Evolutionary conservation across 352 stramenopile genomes (phyloP).

Genomic region (Plasmopara halstedii): DNA sequence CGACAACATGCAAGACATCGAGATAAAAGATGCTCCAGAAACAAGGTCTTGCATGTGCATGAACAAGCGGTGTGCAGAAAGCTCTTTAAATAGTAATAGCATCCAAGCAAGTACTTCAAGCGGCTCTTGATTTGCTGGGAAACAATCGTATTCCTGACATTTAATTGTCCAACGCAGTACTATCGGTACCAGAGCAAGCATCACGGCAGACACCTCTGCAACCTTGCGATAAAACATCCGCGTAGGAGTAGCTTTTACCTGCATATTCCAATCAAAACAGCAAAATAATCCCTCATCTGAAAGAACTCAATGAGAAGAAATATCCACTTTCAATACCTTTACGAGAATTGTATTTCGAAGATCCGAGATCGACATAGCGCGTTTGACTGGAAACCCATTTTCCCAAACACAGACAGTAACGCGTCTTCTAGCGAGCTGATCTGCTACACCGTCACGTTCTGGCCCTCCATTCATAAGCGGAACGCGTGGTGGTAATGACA

Average conservation of each 20-base stretch:
- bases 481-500: constrained; percentile 26
- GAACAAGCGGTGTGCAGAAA: constrained; percentile 19
- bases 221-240: constrained; percentile 68
- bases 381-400: constrained; percentile 53
- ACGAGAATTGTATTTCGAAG: constrained; percentile 72
- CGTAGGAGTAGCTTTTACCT: constrained; percentile 68
- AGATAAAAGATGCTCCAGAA: constrained; percentile 38
- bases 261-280: not conserved
- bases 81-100: constrained; percentile 20
- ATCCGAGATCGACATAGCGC: constrained; percentile 74
- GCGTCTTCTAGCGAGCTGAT: constrained; percentile 52
- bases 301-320: not conserved
- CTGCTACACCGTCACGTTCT: constrained; percentile 28
- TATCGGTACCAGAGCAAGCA: constrained; percentile 54
- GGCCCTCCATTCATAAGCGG: constrained; percentile 11
- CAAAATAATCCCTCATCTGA: not conserved
- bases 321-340: constrained; percentile 33
- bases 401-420: constrained; percentile 79
- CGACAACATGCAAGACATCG: constrained; percentile 59
- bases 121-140: constrained; percentile 40
- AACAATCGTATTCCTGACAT: constrained; percentile 54
- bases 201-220: constrained; percentile 42
- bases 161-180: constrained; percentile 42
- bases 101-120: constrained; percentile 34
- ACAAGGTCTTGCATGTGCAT: constrained; percentile 19